Base-by-base conservation (phyloP, 495 filamentous ascomycete species). In the Trichodelitschia bisporula region DNA sequence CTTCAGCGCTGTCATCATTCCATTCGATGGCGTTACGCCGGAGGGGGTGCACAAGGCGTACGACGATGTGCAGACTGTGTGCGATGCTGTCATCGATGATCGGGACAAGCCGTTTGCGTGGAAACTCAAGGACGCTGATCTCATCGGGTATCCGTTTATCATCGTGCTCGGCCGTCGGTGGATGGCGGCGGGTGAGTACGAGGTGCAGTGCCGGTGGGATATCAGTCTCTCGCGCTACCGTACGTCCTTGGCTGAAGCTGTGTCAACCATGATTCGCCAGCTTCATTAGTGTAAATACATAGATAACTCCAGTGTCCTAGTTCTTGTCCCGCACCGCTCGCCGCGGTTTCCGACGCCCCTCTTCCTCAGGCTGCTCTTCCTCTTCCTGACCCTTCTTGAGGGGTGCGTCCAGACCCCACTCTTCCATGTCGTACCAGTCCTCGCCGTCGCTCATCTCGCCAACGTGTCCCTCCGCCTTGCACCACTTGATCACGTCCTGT, bases 361-460 rank as follows among this genome's bases (percentile, higher is more conserved):
- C n/a, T n/a, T n/a, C n/a, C n/a, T n/a, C n/a, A n/a, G n/a, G n/a
- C 11, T 51, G 47, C 13, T 91, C 83, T 33, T 91, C 82, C 39
- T 92, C 83, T 34, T 91, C 79, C 31, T 76, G 69, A 2, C 83
- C 83, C 47, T 93, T 93, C 47, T 77, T 78, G 10, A 93, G 56
- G 45, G 80, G 75, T 39, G 78, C 77, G 2, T 70, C 70, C 25
- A 93, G 47, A 2, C 69, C 69, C 83, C 78, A 91, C 56, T 75
- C 72, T 44, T 86, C 77, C 33, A 66, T 67, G 43, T 93, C 83
- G 47, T 89, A 89, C 80, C 83, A 93, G 45, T 93, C 83, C 54
- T 93, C 83, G 2, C 79, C 79, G 42, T 93, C 83, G 19, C 74
- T 83, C 67, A 91, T 55, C 31, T 72, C 65, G 1, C 78, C 80